Base-by-base conservation (phyloP, 1,139 yeast genomes). In the Magnusiomyces tetraspermus region DNA sequence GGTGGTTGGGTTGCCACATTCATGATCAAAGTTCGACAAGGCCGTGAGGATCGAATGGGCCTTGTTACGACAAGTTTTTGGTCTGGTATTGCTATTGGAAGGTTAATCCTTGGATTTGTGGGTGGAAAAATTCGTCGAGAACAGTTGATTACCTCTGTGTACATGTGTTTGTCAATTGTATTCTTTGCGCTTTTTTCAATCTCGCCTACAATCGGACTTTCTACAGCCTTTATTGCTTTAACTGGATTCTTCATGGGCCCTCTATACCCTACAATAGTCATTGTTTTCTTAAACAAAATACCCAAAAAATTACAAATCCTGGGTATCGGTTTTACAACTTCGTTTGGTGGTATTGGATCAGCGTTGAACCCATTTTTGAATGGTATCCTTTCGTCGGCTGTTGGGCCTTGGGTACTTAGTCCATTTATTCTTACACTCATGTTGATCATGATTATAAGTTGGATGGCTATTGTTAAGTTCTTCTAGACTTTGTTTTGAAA, bases 301-400 rank as follows among this genome's bases (percentile, higher is more conserved):
- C 95, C 95, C 0, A 68, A 71, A 26, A 74, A 75, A 48, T 69
- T 76, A 53, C 88, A 85, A 55, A 77, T 85, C 11, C 71, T 80
- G 8, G 92, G 89, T 0, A 75, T 87, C 5, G 94, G 95, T 0
- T 74, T 85, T 51, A 79, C 84, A 23, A 82, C 90, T 52, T 89
- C 95, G 0, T 67, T 86, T 57, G 94, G 92, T 3, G 89, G 90
- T 3, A 81, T 84, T 15, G 95, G 94, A 1, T 87, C 85, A 11
- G 95, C 95, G 0, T 36, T 64, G 2, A 53, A 61, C n/a, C 71
- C 63, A 15, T 67, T 65, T 50, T 51, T 67, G 26, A 63, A 60
- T 30, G 71, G 71, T 40, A 59, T 61, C 21, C 55, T 66, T 22
- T 61, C 67, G 17, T 57, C 62, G 30, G 36, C 55, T 10, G 53